Evolutionary conservation across 2,329 filamentous ascomycete genomes (phyloP), one percentile per base, ranked within the genome.

Genomic region (Graphilbum fragrans): DNA sequence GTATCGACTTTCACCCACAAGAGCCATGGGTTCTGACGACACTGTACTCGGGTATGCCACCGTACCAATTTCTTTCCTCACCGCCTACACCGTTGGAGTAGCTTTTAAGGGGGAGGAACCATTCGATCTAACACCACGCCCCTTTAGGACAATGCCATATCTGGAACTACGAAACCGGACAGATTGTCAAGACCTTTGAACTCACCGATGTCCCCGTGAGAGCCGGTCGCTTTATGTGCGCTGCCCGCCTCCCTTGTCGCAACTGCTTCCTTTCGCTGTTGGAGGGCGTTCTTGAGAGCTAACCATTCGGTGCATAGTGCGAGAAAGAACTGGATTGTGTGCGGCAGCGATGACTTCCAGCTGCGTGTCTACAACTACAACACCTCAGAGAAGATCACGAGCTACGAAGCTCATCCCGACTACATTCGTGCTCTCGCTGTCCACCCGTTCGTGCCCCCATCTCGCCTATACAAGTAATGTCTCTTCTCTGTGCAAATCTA

Each of bases 261-360:
- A 6, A 9, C 20, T 22, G 3, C 17, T 7, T 16, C 23, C n/a
- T n/a, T n/a, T n/a, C n/a, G n/a, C n/a, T n/a, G n/a, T n/a, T n/a
- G n/a, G 16, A 31, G 16, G 27, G 27, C 27, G 27, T 31, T 31
- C 27, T 16, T 31, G n/a, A n/a, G n/a, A n/a, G n/a, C n/a, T n/a
- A n/a, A n/a, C n/a, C n/a, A n/a, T 38, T 19, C n/a, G n/a, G 17
- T 5, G 5, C 10, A 9, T 34, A 49, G 47, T 57, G 86, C 92
- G 52, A 78, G 92, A 55, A 98, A 98, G 79, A 98, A 96, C 65
- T 98, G 92, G 92, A 93, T 94, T 53, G 86, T 94, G 42, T 92
- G 86, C 65, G 92, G 92, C 57, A 90, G 83, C 52, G 86, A 94
- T 66, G 86, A 94, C 66, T 98, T 93, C 66, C 67, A 70, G 52